A percentile compares a stretch with the other conserved stretches of the same genome.
Evolutionary conservation across 2,329 filamentous ascomycete genomes (phyloP).

Genomic region (Leptographium flavum): DNA sequence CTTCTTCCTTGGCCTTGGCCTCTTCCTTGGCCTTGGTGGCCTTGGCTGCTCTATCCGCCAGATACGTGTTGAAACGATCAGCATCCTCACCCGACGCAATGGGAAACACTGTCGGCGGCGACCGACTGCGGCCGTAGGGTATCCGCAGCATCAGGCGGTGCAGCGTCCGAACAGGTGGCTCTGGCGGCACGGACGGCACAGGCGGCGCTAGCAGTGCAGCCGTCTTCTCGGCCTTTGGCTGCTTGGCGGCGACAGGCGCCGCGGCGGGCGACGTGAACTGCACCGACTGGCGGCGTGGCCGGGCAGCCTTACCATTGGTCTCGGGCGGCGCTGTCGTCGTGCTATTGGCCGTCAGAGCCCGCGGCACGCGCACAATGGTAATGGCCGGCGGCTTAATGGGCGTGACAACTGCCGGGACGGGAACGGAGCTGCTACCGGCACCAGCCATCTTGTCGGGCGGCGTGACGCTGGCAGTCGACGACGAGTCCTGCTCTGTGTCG

Average conservation of each 20-base stretch:
- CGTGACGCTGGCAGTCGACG: constrained; percentile 9
- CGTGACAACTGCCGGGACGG: neutral
- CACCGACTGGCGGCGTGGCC: neutral
- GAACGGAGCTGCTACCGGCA: neutral
- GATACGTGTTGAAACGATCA: constrained; percentile 5
- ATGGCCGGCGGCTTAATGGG: neutral
- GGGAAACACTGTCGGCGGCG: constrained; percentile 6
- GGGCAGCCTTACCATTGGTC: neutral
- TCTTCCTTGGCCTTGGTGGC: neutral
- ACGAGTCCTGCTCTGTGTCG: constrained; percentile 17
- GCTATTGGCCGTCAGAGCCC: neutral
- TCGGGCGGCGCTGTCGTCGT: neutral
- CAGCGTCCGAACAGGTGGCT: neutral
- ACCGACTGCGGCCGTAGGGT: constrained; percentile 5
- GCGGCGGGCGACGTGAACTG: neutral
- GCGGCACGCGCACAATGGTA: neutral
- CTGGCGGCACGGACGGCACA: constrained; percentile 1
- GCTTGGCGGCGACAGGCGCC: no score
- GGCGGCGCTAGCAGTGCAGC: no score
- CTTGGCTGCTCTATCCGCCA: constrained; percentile 1
- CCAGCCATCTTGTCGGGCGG: neutral
- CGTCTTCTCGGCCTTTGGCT: neutral
- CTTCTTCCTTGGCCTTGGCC: neutral
- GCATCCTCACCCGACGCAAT: constrained; percentile 5
- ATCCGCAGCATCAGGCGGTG: constrained; percentile 8